phyloP scores from a whole-genome alignment of 2,329 filamentous ascomycete genomes.

The Aureobasidium sp. region DNA sequence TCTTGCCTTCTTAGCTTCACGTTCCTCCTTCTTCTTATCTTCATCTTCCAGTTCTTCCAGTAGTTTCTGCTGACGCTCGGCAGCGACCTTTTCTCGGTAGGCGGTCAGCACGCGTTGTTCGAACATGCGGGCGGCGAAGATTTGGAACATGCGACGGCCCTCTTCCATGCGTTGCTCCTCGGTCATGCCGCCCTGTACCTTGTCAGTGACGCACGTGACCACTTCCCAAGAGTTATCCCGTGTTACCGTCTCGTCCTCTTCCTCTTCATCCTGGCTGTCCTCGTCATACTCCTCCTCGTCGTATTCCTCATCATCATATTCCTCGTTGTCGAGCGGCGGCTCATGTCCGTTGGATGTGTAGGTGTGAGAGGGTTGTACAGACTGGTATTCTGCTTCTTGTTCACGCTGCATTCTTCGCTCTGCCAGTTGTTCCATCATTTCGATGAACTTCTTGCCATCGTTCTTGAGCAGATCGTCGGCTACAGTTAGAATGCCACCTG shows the following conservation, averaged over 20 bases:
- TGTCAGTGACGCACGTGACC: conserved; percentile 12
- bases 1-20: conserved; percentile 86
- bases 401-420: conserved; percentile 96
- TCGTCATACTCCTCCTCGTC: conserved; percentile 59
- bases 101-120: conserved; percentile 93
- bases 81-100: conserved; percentile 95
- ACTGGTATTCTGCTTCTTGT: conserved; percentile 71
- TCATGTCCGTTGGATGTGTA: conserved; percentile 53
- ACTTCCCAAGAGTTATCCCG: conserved; percentile 17
- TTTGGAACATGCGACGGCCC: conserved; percentile 97
- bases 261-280: conserved; percentile 53
- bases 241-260: conserved; percentile 56
- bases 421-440: conserved; percentile 99
- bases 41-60: conserved; percentile 90
- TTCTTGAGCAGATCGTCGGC: conserved; percentile 98
- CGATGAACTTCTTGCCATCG: conserved; percentile 98
- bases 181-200: conserved; percentile 68
- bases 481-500: conserved; percentile 96
- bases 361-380: conserved; percentile 50
- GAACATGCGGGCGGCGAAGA: conserved; percentile 98
- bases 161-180: conserved; percentile 99
- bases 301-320: conserved; percentile 72
- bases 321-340: conserved; percentile 65
- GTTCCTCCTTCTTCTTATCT: conserved; percentile 64
- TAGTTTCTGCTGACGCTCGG: conserved; percentile 83